Evolutionary conservation across 139 green algal species (phyloP).

Genomic region (Auxenochlorella pyrenoidosa): DNA sequence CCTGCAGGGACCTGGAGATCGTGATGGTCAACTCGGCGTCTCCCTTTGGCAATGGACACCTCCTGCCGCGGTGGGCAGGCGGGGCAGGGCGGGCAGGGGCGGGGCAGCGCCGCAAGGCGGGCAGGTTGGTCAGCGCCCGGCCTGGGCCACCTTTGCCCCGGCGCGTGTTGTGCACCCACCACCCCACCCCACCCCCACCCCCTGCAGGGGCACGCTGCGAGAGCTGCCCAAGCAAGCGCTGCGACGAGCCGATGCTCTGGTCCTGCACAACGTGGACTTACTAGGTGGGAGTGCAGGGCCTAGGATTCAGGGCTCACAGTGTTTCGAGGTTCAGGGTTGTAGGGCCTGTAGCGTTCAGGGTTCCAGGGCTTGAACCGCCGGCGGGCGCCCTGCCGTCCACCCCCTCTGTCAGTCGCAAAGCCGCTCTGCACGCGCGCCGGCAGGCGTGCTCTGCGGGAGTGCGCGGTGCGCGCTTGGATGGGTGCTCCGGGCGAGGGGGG

Average conservation of each 20-base stretch:
- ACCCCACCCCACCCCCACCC: background rate
- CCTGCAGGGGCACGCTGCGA: constrained; percentile 40
- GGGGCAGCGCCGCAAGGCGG: background rate
- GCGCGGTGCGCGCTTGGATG: background rate
- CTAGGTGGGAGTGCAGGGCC: constrained; percentile 1
- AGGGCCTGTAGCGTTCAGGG: no score
- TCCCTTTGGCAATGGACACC: constrained; percentile 55
- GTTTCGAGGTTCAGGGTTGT: no score
- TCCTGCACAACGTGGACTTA: constrained; percentile 51
- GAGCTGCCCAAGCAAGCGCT: constrained; percentile 42
- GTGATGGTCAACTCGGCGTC: constrained; percentile 40
- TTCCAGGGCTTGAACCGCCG: no score
- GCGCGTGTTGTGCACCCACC: no score
- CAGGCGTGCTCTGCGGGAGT: no score
- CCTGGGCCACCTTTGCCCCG: no score
- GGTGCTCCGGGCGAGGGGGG: no score
- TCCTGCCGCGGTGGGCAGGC: constrained; percentile 34
- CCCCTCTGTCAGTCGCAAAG: no score
- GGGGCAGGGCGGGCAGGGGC: background rate
- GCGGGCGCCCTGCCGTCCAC: no score
- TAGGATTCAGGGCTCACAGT: no score
- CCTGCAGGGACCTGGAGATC: constrained; percentile 47
- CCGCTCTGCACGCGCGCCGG: no score
- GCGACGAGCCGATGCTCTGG: constrained; percentile 37
- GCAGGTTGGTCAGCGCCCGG: no score